Evolutionary conservation across 129 eudicot genomes (phyloP).

Genomic region (Smallanthus sonchifolius): DNA sequence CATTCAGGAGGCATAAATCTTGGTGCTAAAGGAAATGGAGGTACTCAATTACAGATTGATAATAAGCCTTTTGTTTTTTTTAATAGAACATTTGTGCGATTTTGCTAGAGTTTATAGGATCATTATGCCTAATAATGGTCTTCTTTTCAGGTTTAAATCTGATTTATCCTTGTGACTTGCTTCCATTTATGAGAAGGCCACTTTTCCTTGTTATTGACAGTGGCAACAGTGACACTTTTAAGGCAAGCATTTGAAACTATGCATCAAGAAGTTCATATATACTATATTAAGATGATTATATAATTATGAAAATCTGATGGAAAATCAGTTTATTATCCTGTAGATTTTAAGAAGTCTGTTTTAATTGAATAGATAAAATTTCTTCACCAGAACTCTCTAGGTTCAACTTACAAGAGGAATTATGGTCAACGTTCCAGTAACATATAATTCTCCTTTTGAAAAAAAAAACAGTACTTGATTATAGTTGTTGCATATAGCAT

Average conservation of each 20-base stretch:
- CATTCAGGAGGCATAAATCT: conserved; percentile 59
- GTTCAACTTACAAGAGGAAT: background rate
- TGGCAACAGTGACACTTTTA: conserved; percentile 58
- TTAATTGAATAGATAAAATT: background rate
- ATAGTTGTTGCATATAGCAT: background rate
- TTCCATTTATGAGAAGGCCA: conserved; percentile 95
- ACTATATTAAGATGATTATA: background rate
- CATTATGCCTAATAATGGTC: conserved; percentile 4
- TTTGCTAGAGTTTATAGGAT: background rate
- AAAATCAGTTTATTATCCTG: background rate
- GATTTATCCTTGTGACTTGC: conserved; percentile 81
- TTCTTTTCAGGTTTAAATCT: conserved; percentile 69
- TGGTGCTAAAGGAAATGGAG: conserved; percentile 84
- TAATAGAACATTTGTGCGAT: background rate
- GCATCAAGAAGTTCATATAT: background rate
- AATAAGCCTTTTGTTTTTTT: background rate
- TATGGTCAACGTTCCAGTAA: background rate
- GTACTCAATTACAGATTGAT: conserved; percentile 31
- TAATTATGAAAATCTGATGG: conserved; percentile 11
- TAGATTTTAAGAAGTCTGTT: background rate
- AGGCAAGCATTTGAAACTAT: conserved; percentile 53
- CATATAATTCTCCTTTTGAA: background rate
- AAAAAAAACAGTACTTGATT: background rate
- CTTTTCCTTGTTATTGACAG: conserved; percentile 83
- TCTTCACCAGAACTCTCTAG: background rate